phyloP scores from a whole-genome alignment of 1,139 yeast genomes.

The Magnusiomyces starmeri region DNA sequence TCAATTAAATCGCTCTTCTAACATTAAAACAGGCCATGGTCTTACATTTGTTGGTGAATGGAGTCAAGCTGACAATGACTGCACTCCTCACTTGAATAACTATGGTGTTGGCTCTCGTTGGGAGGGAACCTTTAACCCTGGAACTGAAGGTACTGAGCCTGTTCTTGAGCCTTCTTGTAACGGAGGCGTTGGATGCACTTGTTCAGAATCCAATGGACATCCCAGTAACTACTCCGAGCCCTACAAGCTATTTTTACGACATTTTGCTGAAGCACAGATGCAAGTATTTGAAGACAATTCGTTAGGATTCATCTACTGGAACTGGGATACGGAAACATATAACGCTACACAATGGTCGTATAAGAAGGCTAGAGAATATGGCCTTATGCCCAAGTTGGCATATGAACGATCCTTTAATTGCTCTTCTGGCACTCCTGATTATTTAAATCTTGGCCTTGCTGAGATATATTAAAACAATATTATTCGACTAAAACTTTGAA shows the following conservation, averaged over 20 bases:
- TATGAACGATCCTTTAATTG: constrained; percentile 29
- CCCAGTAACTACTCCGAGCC: constrained; percentile 26
- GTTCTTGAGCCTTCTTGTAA: constrained; percentile 28
- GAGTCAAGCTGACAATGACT: constrained; percentile 90
- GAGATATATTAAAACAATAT: constrained; percentile 17
- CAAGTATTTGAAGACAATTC: constrained; percentile 29
- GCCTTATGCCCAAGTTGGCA: constrained; percentile 31
- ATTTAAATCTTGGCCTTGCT: constrained; percentile 26
- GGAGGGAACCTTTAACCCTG: constrained; percentile 44
- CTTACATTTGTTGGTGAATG: constrained; percentile 73
- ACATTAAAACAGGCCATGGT: constrained; percentile 49
- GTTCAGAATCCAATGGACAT: constrained; percentile 26
- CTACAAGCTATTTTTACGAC: constrained; percentile 28
- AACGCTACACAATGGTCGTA: constrained; percentile 33
- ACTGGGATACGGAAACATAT: constrained; percentile 33
- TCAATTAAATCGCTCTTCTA: constrained; percentile 44
- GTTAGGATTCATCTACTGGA: constrained; percentile 35
- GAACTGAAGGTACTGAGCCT: constrained; percentile 16
- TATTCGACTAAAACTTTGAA: no score
- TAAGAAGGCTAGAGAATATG: constrained; percentile 29
- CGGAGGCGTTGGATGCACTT: constrained; percentile 26
- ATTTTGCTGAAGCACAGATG: constrained; percentile 34
- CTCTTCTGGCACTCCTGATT: constrained; percentile 25
- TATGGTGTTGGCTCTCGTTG: constrained; percentile 82
- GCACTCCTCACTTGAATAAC: constrained; percentile 81